Evolutionary conservation across 768 basidiomycete species (phyloP), one percentile per base, ranked within the genome.

Genomic region (Nidula microcarpa): DNA sequence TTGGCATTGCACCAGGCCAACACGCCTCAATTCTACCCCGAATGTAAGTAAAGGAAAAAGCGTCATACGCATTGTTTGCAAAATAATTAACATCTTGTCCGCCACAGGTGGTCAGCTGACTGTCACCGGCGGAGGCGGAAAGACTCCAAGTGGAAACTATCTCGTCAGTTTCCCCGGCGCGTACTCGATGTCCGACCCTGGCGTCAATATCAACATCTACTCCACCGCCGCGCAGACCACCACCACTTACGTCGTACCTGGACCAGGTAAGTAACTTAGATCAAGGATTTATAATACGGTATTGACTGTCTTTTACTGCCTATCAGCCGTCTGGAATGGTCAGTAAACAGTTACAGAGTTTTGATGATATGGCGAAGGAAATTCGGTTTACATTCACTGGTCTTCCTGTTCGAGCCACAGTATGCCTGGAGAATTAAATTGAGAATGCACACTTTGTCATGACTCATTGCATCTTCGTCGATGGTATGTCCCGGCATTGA

Each of bases 1-100:
- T 64, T 73, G 39, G 72, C 72, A 35, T 59, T 73, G 43, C 70
- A 72, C 57, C 68, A 69, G 45, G 68, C 70, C 52, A 71, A 73
- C 56, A 69, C 68, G 7, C 70, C 72, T 18, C 70, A 72, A 55
- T 72, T 72, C 65, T 73, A 72, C 58, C 72, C 72, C 9, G 72
- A 72, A 57, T 73, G 72, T 67, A 49, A 41, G 50, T 37, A 23
- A 23, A 23, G 23, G 23, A 23, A 23, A 23, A 23, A 23, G 23
- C 23, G 3, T 3, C 23, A 23, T 23, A 3, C 23, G 23, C 1
- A 23, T 23, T 23, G 23, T 23, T 23, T 23, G 3, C 23, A 23
- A 23, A 23, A 23, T 23, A 23, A 23, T 1, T 23, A 23, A 23
- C 23, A 23, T 23, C 23, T 23, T 23, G 23, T 23, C 10, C 50